Evolutionary conservation across 768 basidiomycete genomes (phyloP), one percentile per base, ranked within the genome.

Genomic region (Mycena metata): DNA sequence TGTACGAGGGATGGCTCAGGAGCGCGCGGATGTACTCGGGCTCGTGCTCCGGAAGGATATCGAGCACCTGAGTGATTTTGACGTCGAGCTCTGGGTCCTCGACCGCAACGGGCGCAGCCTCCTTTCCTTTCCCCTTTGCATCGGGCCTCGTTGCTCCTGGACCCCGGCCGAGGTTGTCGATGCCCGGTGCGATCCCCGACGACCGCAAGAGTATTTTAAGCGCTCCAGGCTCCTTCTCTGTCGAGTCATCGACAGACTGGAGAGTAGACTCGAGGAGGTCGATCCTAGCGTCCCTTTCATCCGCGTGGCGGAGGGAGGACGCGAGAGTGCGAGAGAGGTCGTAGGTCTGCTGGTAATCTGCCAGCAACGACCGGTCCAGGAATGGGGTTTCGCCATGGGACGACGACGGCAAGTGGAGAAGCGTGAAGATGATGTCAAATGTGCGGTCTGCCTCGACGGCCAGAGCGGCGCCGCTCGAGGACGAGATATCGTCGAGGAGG

Each of bases 311-410:
- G 33, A 88, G 78, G 12, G 84, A 83, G 7, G 79, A 78, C 16
- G 83, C 73, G 30, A 94, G 83, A 0, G 84, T 84, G 30, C 75
- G 78, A 10, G 86, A 83, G 15, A 94, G 80, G 54, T 87, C 83
- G 76, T 93, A 91, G 1, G 89, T 80, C 46, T 89, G 83, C 66
- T 93, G 90, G 76, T 94, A 93, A 73, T 95, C 93, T 8, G 84
- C 85, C 13, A 95, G 78, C 24, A 95, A 83, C 13, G 91, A 75
- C 30, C 85, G 87, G 73, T 93, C 87, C 67, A 93, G 84, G 79
- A 93, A 94, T 4, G 89, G 87, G 17, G 82, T 86, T 36, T 76
- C 71, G 43, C 60, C 56, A 17, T 61, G n/a, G 76, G 82, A 81
- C 10, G 83, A 76, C 1, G 79, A 71, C 12, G 83, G 80, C 12